Percentiles rank a stretch among this genome's conserved stretches.
These are phyloP conservation scores for Gypsophila paniculata DNA, from an alignment of 179 eudicot species.

Conservation along the genomic window DNA sequence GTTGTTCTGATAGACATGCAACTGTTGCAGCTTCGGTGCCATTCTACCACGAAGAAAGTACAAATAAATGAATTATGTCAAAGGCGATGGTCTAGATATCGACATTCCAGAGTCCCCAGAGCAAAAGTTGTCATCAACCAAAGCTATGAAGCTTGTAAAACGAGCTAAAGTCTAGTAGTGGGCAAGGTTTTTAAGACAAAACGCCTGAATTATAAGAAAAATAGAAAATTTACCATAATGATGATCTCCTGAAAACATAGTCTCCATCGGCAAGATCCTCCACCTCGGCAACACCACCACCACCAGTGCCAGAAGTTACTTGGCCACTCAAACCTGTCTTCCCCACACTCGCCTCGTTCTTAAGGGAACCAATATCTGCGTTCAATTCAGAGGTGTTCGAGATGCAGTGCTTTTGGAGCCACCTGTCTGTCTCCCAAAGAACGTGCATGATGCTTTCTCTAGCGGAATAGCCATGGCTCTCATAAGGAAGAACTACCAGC, in stretches of 20 bases:
- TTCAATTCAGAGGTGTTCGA: constrained; percentile 39
- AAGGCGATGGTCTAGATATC: not conserved
- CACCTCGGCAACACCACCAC: constrained; percentile 56
- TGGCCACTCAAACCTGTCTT: constrained; percentile 33
- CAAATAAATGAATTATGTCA: not conserved
- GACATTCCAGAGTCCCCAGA: not conserved
- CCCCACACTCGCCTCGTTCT: constrained; percentile 27
- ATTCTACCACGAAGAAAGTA: constrained; percentile 1
- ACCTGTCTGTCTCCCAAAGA: constrained; percentile 96
- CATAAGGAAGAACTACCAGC: constrained; percentile 72
- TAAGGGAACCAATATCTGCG: constrained; percentile 34
- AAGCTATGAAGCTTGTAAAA: not conserved
- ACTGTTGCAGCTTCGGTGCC: not conserved
- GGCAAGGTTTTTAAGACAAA: not conserved
- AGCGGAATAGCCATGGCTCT: constrained; percentile 93
- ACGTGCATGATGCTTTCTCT: constrained; percentile 97
- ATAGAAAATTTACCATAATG: constrained; percentile 51
- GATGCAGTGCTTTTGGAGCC: constrained; percentile 81
- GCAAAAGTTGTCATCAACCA: not conserved
- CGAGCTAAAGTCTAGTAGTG: too few relatives aligned
- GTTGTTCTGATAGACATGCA: too few relatives aligned
- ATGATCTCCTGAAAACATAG: constrained; percentile 38
- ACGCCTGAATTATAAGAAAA: not conserved
- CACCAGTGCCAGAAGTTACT: constrained; percentile 50
- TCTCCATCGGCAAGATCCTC: constrained; percentile 32